These are phyloP conservation scores for Moringa oleifera DNA, from an alignment of 345 rosid genomes.

Conservation along the genomic window DNA sequence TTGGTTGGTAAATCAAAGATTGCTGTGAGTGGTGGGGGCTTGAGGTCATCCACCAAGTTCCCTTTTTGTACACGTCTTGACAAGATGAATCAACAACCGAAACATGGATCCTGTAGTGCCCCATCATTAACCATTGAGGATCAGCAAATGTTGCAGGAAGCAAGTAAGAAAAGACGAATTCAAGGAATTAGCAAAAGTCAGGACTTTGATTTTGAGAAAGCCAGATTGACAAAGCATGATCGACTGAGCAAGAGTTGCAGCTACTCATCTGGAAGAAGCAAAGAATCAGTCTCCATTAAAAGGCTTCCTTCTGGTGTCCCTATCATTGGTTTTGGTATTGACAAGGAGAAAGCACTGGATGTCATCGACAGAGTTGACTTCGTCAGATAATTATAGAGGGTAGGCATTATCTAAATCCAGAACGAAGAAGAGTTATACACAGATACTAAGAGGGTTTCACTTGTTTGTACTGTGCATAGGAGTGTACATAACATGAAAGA, in stretches of 20 bases:
- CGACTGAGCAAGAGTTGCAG: constrained; percentile 47
- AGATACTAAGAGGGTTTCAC: background rate
- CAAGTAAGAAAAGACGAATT: constrained; percentile 17
- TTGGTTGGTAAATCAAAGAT: constrained; percentile 48
- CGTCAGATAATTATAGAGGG: constrained; percentile 11
- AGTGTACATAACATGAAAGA: background rate
- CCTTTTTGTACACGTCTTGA: constrained; percentile 1
- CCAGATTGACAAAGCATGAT: constrained; percentile 35
- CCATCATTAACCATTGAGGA: constrained; percentile 33
- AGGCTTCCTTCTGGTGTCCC: constrained; percentile 40
- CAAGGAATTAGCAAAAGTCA: constrained; percentile 41
- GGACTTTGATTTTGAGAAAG: constrained; percentile 34
- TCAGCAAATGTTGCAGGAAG: constrained; percentile 31
- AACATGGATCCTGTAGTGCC: constrained; percentile 19
- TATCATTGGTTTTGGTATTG: constrained; percentile 39
- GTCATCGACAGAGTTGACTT: constrained; percentile 48
- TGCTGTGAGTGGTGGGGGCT: constrained; percentile 16
- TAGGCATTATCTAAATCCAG: background rate
- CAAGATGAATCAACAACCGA: constrained; percentile 18
- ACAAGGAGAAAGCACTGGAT: constrained; percentile 52
- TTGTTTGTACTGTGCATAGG: background rate
- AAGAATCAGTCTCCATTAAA: constrained; percentile 31
- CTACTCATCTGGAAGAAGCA: constrained; percentile 32
- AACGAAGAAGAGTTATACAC: background rate
- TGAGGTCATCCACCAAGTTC: constrained; percentile 17